Conservation (phyloP, 257 asterid genomes). For the Lycium ferocissimum region DNA sequence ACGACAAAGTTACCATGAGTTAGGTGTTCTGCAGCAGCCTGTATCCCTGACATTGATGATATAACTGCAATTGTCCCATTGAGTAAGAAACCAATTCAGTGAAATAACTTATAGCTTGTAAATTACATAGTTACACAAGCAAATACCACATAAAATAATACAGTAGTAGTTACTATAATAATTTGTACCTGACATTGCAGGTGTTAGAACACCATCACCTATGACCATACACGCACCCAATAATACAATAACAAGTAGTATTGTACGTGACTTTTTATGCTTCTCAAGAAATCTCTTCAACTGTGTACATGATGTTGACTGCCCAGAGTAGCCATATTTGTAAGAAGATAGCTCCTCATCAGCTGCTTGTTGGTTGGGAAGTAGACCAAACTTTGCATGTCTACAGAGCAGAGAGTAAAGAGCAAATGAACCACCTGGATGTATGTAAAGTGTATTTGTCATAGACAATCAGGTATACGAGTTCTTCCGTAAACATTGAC, state of each 20-base stretch:
- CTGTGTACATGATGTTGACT: conserved; percentile 20
- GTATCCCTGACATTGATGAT: conserved; percentile 26
- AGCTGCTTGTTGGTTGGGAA: conserved; percentile 49
- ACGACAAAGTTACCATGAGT: conserved; percentile 21
- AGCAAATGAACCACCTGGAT: conserved; percentile 56
- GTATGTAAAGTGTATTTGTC: background rate
- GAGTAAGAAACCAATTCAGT: conserved; percentile 15
- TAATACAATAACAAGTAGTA: conserved; percentile 46
- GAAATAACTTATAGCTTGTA: background rate
- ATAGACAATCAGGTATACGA: background rate
- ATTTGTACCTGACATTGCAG: conserved; percentile 52
- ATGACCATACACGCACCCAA: conserved; percentile 55
- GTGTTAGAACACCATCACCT: conserved; percentile 56
- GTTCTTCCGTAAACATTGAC: background rate
- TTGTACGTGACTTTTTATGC: conserved; percentile 40
- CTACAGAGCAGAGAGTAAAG: conserved; percentile 55
- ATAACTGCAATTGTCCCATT: conserved; percentile 7
- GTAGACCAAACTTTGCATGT: conserved; percentile 52
- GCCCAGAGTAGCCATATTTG: conserved; percentile 39
- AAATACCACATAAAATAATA: conserved; percentile 1
- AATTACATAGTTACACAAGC: background rate
- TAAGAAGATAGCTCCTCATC: conserved; percentile 49
- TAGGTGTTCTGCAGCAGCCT: conserved; percentile 18
- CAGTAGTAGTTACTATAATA: background rate
- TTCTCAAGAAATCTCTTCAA: conserved; percentile 47